A percentile compares a stretch with the other conserved stretches of the same genome.
Conservation (phyloP, 352 stramenopile genomes). For the Phytopythium aichiense region DNA sequence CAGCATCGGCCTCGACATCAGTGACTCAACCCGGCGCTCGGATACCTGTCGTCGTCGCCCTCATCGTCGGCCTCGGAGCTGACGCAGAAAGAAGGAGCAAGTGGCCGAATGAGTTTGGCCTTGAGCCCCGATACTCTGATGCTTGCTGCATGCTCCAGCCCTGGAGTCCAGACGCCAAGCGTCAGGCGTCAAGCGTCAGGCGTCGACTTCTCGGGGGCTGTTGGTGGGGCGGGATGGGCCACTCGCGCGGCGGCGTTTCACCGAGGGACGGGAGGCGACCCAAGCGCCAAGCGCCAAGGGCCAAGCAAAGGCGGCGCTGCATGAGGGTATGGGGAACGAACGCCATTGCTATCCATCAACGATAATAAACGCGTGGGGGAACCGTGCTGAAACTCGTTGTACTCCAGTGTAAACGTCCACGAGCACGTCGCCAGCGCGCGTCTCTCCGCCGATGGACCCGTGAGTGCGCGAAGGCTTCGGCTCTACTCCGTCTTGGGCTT, state of each 20-base stretch:
- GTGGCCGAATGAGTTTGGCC: too few species aligned
- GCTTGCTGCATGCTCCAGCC: neutral
- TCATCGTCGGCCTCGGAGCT: too few species aligned
- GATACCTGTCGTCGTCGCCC: too few species aligned
- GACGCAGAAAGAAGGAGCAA: too few species aligned
- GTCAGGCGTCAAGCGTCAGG: too few species aligned
- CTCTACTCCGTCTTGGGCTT: constrained; percentile 64
- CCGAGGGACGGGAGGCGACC: neutral
- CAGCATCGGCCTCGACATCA: too few species aligned
- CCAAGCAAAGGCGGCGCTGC: neutral
- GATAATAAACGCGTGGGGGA: too few species aligned
- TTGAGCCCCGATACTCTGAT: too few species aligned
- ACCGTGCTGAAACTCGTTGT: constrained; percentile 4
- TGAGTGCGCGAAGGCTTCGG: neutral
- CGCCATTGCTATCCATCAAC: too few species aligned
- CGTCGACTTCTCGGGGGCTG: neutral
- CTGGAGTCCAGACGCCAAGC: too few species aligned
- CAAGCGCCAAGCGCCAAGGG: too few species aligned
- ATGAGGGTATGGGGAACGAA: neutral
- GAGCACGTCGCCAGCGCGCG: neutral
- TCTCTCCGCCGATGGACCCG: neutral
- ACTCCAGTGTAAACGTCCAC: constrained; percentile 2
- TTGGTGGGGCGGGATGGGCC: neutral
- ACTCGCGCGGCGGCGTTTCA: neutral
- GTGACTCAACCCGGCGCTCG: too few species aligned